phyloP scores from a whole-genome alignment of 306 rosid genomes.

The Crotalaria pallida region DNA sequence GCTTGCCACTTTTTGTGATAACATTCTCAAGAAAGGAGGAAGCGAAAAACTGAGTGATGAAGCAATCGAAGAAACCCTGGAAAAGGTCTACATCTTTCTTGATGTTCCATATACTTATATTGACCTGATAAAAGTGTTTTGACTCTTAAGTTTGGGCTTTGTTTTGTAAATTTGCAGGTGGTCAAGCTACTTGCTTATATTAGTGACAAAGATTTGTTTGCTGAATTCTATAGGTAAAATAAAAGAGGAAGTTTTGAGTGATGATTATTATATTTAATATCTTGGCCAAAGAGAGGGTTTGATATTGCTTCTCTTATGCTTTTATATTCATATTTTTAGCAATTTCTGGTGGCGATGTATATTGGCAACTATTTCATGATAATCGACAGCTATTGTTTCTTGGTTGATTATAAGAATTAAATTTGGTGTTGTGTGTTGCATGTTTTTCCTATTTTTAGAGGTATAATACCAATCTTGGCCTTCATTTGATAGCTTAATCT shows the following conservation, averaged over 20 bases:
- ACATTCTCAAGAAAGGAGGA: constrained; percentile 95
- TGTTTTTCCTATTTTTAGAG: background rate
- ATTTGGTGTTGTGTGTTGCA: background rate
- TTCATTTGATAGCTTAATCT: background rate
- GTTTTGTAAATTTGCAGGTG: constrained; percentile 43
- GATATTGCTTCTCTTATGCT: constrained; percentile 3
- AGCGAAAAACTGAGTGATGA: constrained; percentile 95
- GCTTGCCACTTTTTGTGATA: constrained; percentile 90
- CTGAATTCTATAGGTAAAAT: constrained; percentile 67
- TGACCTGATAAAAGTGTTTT: background rate
- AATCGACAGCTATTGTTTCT: background rate
- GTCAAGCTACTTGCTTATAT: constrained; percentile 90
- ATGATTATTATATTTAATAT: background rate
- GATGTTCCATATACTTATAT: constrained; percentile 4
- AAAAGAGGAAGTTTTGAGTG: background rate
- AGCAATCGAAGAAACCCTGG: constrained; percentile 92
- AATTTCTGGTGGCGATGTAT: background rate
- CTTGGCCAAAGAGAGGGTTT: background rate
- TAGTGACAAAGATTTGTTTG: constrained; percentile 87
- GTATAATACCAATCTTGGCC: background rate
- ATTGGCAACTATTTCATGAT: background rate
- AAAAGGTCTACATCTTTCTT: constrained; percentile 50
- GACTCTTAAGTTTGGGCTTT: constrained; percentile 6
- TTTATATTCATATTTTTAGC: background rate
- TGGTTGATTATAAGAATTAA: constrained; percentile 4